phyloP scores from a whole-genome alignment of 2,329 filamentous ascomycete genomes.

The Penicillium freii region DNA sequence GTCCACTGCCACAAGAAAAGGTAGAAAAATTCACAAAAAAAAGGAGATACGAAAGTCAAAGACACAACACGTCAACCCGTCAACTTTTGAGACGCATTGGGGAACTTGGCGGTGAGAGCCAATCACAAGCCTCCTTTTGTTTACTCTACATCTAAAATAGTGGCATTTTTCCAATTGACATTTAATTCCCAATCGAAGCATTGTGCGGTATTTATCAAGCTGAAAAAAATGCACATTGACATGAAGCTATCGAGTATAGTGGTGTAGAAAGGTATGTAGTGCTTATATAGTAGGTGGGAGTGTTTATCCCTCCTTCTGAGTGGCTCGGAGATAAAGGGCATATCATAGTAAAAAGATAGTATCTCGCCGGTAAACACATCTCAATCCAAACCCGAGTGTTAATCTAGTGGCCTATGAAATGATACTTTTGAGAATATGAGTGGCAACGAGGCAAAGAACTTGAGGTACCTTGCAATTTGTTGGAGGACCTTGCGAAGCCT shows the following conservation, averaged over 20 bases:
- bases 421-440: background rate
- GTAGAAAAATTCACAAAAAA: slow-evolving; percentile 14
- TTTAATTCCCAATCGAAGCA: background rate
- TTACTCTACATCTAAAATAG: background rate
- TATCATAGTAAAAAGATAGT: background rate
- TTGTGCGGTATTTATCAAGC: background rate
- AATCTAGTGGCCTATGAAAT: background rate
- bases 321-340: background rate
- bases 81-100: slow-evolving; percentile 16
- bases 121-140: slow-evolving; percentile 21
- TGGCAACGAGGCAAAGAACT: background rate
- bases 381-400: background rate
- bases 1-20: slow-evolving; percentile 18
- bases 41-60: slow-evolving; percentile 17
- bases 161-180: background rate
- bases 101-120: slow-evolving; percentile 27
- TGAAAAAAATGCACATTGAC: background rate
- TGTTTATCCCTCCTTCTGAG: too few relatives aligned
- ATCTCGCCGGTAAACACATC: background rate
- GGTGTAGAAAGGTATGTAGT: background rate
- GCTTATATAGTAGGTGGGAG: background rate
- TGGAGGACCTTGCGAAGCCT: background rate
- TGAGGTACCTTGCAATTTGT: background rate
- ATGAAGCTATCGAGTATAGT: background rate
- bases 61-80: slow-evolving; percentile 8